A percentile compares a stretch with the other conserved stretches of the same genome.
phyloP scores from a whole-genome alignment of 257 asterid species.

The Lantana camara region DNA sequence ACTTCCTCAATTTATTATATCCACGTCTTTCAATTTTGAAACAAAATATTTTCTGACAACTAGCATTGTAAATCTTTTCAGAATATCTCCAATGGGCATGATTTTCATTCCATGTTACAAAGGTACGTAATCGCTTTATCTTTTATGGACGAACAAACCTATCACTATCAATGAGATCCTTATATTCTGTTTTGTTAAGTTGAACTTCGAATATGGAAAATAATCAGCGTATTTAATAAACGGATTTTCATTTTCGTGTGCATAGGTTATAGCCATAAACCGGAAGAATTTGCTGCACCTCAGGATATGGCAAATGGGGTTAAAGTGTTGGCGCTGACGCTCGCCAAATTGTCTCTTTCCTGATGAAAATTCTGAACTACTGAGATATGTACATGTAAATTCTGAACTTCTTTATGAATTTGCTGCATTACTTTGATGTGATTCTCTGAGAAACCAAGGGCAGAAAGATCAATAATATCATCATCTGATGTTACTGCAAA shows the following conservation, averaged over 20 bases:
- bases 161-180: too few species aligned
- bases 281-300: constrained; percentile 68
- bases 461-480: not conserved
- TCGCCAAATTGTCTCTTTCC: constrained; percentile 34
- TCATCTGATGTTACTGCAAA: not conserved
- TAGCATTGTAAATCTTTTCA: constrained; percentile 35
- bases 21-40: not conserved
- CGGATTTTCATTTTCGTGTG: not conserved
- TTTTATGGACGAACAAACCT: too few species aligned
- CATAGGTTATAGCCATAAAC: constrained; percentile 70
- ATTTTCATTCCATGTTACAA: constrained; percentile 94
- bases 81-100: constrained; percentile 95
- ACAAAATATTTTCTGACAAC: constrained; percentile 16
- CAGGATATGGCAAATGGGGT: constrained; percentile 73
- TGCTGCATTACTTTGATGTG: not conserved
- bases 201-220: not conserved
- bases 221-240: constrained; percentile 25
- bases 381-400: not conserved
- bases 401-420: not conserved
- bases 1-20: too few species aligned
- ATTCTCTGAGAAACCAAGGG: not conserved
- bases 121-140: constrained; percentile 53
- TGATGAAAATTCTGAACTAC: constrained; percentile 5
- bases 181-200: not conserved
- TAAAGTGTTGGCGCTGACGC: constrained; percentile 61